Evolutionary conservation across 345 rosid genomes (phyloP).

Genomic region (Pelargonium nanum): DNA sequence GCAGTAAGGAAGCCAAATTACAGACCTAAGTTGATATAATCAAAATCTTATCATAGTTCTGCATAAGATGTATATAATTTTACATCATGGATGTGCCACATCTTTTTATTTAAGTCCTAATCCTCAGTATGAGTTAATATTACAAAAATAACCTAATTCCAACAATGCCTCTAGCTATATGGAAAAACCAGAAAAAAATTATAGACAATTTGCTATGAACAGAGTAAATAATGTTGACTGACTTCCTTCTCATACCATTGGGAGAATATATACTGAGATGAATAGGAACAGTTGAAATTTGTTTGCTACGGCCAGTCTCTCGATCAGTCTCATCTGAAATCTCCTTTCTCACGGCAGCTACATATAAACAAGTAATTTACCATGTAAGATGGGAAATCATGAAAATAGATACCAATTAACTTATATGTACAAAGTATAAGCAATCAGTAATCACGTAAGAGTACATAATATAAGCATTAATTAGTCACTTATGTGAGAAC

Average conservation of each 20-base stretch:
- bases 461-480: background rate
- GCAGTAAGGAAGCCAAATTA: too few species aligned
- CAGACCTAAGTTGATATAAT: too few species aligned
- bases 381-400: background rate
- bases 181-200: too few species aligned
- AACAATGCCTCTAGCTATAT: too few species aligned
- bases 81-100: too few species aligned
- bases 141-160: too few species aligned
- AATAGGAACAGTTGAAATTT: constrained; percentile 90
- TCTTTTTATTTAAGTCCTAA: too few species aligned
- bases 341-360: constrained; percentile 99
- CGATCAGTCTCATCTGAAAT: constrained; percentile 97
- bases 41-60: too few species aligned
- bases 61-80: too few species aligned
- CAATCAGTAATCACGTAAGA: background rate
- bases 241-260: constrained; percentile 31
- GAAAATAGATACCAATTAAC: too few species aligned
- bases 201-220: background rate
- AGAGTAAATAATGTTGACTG: constrained; percentile 1
- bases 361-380: constrained; percentile 2
- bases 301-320: constrained; percentile 87
- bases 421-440: background rate
- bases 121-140: too few species aligned
- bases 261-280: constrained; percentile 98
- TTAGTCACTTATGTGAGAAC: background rate